Evolutionary conservation across 2,329 filamentous ascomycete genomes (phyloP).

Genomic region (Myriosclerotinia scirpicola): DNA sequence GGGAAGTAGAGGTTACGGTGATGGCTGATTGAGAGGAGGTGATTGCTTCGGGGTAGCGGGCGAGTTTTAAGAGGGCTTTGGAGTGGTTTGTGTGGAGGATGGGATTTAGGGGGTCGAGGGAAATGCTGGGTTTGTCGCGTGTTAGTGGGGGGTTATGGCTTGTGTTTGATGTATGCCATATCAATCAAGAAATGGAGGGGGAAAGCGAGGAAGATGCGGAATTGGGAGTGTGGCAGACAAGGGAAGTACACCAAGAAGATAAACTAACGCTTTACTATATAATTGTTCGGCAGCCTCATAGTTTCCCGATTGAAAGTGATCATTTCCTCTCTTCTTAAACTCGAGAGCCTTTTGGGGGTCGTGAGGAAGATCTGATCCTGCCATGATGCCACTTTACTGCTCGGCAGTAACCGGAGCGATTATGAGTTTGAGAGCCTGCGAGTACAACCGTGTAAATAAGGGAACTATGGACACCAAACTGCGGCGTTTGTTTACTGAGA

Average conservation of each 20-base stretch:
- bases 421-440: not conserved
- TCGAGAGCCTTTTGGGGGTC: constrained; percentile 34
- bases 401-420: not conserved
- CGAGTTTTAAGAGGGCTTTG: constrained; percentile 74
- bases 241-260: constrained; percentile 17
- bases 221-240: not conserved
- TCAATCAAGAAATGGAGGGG: not conserved
- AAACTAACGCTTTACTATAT: constrained; percentile 68
- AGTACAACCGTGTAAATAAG: not conserved
- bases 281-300: constrained; percentile 64
- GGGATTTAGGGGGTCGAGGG: constrained; percentile 73
- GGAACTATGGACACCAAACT: not conserved
- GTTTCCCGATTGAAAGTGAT: constrained; percentile 63
- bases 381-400: constrained; percentile 30
- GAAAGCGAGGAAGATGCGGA: constrained; percentile 8
- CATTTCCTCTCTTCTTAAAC: constrained; percentile 41
- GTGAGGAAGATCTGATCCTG: constrained; percentile 27
- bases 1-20: constrained; percentile 37
- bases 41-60: constrained; percentile 71
- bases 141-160: constrained; percentile 16
- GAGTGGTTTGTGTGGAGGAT: constrained; percentile 87
- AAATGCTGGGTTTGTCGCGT: constrained; percentile 56
- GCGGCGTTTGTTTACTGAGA: not conserved
- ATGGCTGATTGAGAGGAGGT: constrained; percentile 76
- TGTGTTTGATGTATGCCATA: constrained; percentile 9